Conservation (phyloP, 1,284 basidiomycete species). For the Leccinum pachyderme region DNA sequence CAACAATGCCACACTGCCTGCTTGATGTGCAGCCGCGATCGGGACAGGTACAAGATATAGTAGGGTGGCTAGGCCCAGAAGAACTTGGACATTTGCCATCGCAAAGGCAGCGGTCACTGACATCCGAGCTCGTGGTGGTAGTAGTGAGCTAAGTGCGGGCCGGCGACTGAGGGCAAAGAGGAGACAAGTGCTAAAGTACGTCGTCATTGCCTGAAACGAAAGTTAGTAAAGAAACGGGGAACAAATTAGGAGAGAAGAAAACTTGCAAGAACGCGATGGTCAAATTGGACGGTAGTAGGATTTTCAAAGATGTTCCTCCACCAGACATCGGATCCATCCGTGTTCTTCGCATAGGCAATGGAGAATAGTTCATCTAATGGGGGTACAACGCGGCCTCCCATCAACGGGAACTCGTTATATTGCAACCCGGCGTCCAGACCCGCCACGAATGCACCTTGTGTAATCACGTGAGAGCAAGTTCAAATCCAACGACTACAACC, state of each 20-base stretch:
- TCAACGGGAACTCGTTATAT: conserved; percentile 97
- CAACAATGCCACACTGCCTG: conserved; percentile 86
- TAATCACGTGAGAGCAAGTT: conserved; percentile 8
- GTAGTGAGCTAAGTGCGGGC: conserved; percentile 50
- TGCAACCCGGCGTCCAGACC: conserved; percentile 95
- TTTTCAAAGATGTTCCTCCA: conserved; percentile 97
- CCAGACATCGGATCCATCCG: conserved; percentile 74
- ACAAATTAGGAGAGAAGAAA: conserved; percentile 1
- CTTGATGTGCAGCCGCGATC: conserved; percentile 92
- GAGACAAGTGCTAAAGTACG: conserved; percentile 68
- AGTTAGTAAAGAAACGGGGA: not conserved
- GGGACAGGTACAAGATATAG: conserved; percentile 93
- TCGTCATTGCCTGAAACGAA: conserved; percentile 70
- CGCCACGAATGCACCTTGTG: conserved; percentile 91
- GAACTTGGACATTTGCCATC: conserved; percentile 85
- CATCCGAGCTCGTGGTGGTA: conserved; percentile 69
- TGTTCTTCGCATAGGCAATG: conserved; percentile 64
- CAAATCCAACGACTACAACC: conserved; percentile 13
- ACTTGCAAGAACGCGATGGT: conserved; percentile 88
- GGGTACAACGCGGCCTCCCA: conserved; percentile 89
- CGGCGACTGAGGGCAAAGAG: conserved; percentile 60
- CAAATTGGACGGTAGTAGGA: conserved; percentile 96
- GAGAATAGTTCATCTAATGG: conserved; percentile 85
- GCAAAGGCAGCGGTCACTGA: conserved; percentile 71
- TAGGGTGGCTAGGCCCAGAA: conserved; percentile 89